phyloP scores from a whole-genome alignment of 163 green algal genomes.

The Chloromonas sp. region DNA sequence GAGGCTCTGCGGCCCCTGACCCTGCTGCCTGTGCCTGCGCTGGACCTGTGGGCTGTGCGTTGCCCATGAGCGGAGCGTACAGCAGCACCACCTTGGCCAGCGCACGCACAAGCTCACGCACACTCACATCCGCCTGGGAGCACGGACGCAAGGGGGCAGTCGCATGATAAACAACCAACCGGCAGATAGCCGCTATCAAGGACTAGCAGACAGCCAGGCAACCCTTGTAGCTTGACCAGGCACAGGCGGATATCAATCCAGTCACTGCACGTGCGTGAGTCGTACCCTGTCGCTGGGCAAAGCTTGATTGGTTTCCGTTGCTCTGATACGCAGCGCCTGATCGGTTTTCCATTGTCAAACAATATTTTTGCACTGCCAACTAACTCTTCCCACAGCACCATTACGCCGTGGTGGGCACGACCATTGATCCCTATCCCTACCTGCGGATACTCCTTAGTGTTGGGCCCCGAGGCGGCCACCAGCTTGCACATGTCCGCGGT shows the following conservation, averaged over 20 bases:
- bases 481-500: conserved; percentile 23
- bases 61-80: conserved; percentile 23
- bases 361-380: too few species aligned
- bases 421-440: not conserved
- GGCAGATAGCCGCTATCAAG: too few species aligned
- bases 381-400: too few species aligned
- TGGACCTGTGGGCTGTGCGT: not conserved
- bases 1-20: not conserved
- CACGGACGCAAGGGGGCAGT: not conserved
- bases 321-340: too few species aligned
- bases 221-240: too few species aligned
- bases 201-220: too few species aligned
- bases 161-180: too few species aligned
- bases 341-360: too few species aligned
- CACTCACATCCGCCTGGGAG: conserved; percentile 48
- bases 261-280: not conserved
- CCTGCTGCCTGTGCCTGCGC: not conserved
- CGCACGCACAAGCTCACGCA: conserved; percentile 49
- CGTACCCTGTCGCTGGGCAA: too few species aligned
- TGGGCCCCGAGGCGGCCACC: conserved; percentile 1
- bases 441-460: conserved; percentile 18
- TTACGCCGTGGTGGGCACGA: too few species aligned
- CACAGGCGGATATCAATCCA: not conserved
- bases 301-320: too few species aligned
- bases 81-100: conserved; percentile 64